Conservation (phyloP, 2,329 filamentous ascomycete species). For the Graphilbum sp. region DNA sequence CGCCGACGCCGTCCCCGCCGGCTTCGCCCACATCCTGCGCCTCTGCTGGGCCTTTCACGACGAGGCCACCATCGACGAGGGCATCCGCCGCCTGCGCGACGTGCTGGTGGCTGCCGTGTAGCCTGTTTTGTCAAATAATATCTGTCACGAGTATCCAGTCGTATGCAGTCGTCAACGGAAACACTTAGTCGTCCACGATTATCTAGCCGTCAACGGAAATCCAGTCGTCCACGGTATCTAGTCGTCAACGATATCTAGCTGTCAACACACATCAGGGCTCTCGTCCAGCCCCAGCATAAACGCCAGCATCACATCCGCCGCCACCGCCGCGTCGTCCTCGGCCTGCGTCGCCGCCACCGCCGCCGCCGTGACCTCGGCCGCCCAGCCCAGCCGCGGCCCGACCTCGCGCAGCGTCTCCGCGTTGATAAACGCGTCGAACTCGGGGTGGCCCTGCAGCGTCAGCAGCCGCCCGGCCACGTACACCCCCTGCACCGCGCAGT, state of each 20-base stretch:
- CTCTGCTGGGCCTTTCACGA: constrained; percentile 44
- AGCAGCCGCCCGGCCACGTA: constrained; percentile 21
- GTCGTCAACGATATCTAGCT: no score
- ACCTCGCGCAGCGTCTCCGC: constrained; percentile 20
- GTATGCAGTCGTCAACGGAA: no score
- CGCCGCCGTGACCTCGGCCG: constrained; percentile 9
- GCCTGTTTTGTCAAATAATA: no score
- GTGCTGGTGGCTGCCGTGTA: no score
- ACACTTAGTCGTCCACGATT: no score
- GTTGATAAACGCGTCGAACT: constrained; percentile 25
- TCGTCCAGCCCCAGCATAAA: constrained; percentile 13
- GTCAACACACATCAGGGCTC: no score
- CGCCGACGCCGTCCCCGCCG: constrained; percentile 4
- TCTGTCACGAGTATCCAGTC: no score
- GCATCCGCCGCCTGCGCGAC: constrained; percentile 30
- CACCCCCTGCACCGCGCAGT: constrained; percentile 22
- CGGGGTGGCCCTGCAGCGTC: constrained; percentile 25
- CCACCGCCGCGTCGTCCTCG: constrained; percentile 16
- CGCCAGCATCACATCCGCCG: constrained; percentile 15
- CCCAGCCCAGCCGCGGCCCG: constrained; percentile 12
- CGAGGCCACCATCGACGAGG: constrained; percentile 33
- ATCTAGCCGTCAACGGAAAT: no score
- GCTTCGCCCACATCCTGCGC: constrained; percentile 33
- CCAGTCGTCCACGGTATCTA: no score
- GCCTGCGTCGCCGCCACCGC: constrained; percentile 7